Base-by-base conservation (phyloP, 345 rosid genomes). In the Rhizophora mangle region DNA sequence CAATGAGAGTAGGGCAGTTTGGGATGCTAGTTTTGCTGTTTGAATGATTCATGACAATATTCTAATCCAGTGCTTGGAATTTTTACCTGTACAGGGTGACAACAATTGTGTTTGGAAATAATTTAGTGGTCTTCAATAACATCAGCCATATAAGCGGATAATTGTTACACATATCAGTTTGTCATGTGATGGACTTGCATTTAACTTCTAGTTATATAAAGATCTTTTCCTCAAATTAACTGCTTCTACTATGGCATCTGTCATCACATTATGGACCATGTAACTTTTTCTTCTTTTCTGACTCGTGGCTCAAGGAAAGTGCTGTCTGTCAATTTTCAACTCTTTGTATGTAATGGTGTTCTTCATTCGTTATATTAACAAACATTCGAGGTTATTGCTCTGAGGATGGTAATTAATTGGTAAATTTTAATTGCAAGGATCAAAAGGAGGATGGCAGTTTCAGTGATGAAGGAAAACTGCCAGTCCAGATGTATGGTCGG, bases 401-500 rank as follows among this genome's bases (percentile, higher is more conserved):
- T 39, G 13, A 10, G 13, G 15, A 20, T 54, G 4, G 22, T 52
- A 27, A 68, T 53, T 69, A 66, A 56, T 53, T 69, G 53, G 26
- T 36, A 22, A 16, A 63, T 65, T 19, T 39, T 20, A 13, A 24
- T 11, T 70, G 29, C 64, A 43, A 74, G 68, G 22, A 47, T 72
- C 39, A 39, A 21, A 78, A 80, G 79, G 83, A 84, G 79, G 84
- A 69, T 52, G 71, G 30, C 13, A 53, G 51, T 43, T 26, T 65
- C 10, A 24, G 8, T 19, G 72, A 52, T 21, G 83, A 79, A 69
- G 89, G 73, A 55, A 72, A 77, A 67, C 74, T 69, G 63, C 81
- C 84, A 0, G 81, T 94, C 46, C 76, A 74, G 84, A 94, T 94
- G 97, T 87, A 89, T 60, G 78, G 82, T 68, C 82, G 80, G 72